Base-by-base conservation (phyloP, 1,139 yeast genomes). In the Scheffersomyces quercinus region DNA sequence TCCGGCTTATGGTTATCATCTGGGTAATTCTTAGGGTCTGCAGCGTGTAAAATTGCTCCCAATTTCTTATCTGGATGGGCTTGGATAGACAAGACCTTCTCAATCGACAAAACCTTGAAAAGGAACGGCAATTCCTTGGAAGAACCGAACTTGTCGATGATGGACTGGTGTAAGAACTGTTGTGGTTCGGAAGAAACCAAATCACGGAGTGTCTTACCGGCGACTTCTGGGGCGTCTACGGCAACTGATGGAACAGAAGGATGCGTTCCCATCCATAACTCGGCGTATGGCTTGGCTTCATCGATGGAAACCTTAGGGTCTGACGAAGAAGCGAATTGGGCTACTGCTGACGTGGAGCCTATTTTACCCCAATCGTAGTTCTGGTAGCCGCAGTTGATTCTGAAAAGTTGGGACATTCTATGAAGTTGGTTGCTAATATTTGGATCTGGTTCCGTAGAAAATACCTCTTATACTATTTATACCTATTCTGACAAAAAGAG, bases 1-100 rank as follows among this genome's bases (percentile, higher is more conserved):
- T 93, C 99, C 16, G 99, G 99, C 74, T 93, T 93, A 70, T 93
- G 99, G 73, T 93, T 93, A 63, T 83, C 96, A 68, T 93, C 99
- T 3, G 98, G 99, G 65, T 95, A 93, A 69, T 93, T 88, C 57
- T 83, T 83, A 43, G 99, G 98, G 68, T 93, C 98, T 29, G 76
- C 69, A 11, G 79, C 77, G 61, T 87, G 96, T 58, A 93, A 75
- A 51, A 81, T 81, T 37, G 79, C 82, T 33, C 88, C 99, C 45
- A 93, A 75, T 28, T 74, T 67, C 70, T 93, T 93, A 69, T 93
- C 98, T 28, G 99, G 99, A 61, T 93, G 99, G 14, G 99, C 98
- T 70, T 93, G 99, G 64, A 93, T 91, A 13, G 95, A 84, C 58
- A 93, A 79, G 14, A 95, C 99, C 67, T 93, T 93, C 56, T 83